phyloP scores from a whole-genome alignment of 2,329 filamentous ascomycete genomes.

The Phaeosphaeria sp. region DNA sequence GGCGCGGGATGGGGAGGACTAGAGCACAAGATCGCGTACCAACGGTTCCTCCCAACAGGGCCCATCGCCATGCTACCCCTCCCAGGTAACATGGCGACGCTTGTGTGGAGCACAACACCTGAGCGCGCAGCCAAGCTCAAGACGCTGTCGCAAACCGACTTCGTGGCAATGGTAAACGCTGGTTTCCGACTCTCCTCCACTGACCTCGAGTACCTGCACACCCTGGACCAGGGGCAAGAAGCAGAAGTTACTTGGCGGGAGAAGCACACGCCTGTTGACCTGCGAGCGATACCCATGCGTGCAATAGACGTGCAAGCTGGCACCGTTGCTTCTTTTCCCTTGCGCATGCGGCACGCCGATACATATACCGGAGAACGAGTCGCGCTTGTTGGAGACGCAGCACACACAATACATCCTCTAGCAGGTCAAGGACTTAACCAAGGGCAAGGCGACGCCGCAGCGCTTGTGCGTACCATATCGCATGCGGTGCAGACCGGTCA shows the following conservation, averaged over 20 bases:
- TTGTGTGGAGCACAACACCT: slow-evolving; percentile 95
- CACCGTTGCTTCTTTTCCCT: slow-evolving; percentile 86
- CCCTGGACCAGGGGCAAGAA: slow-evolving; percentile 56
- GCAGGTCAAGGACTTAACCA: slow-evolving; percentile 95
- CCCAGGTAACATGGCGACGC: slow-evolving; percentile 79
- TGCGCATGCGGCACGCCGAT: slow-evolving; percentile 91
- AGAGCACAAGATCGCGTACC: slow-evolving; percentile 78
- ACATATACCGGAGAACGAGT: slow-evolving; percentile 91
- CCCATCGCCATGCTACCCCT: slow-evolving; percentile 91
- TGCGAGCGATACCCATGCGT: slow-evolving; percentile 64
- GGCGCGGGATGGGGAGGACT: slow-evolving; percentile 50
- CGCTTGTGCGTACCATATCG: slow-evolving; percentile 75
- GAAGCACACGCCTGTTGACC: slow-evolving; percentile 67
- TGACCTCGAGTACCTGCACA: slow-evolving; percentile 85
- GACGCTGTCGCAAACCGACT: slow-evolving; percentile 72
- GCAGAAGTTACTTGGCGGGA: slow-evolving; percentile 87
- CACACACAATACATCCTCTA: slow-evolving; percentile 92
- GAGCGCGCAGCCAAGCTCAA: slow-evolving; percentile 80
- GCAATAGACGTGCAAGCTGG: slow-evolving; percentile 76
- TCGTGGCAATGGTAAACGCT: slow-evolving; percentile 88
- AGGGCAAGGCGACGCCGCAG: slow-evolving; percentile 86
- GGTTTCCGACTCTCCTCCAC: slow-evolving; percentile 82
- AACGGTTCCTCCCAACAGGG: slow-evolving; percentile 91
- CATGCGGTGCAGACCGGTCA: slow-evolving; percentile 81
- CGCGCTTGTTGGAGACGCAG: slow-evolving; percentile 90